phyloP scores from a whole-genome alignment of 805 yeast genomes.

The Wickerhamomyces hampshirensis region DNA sequence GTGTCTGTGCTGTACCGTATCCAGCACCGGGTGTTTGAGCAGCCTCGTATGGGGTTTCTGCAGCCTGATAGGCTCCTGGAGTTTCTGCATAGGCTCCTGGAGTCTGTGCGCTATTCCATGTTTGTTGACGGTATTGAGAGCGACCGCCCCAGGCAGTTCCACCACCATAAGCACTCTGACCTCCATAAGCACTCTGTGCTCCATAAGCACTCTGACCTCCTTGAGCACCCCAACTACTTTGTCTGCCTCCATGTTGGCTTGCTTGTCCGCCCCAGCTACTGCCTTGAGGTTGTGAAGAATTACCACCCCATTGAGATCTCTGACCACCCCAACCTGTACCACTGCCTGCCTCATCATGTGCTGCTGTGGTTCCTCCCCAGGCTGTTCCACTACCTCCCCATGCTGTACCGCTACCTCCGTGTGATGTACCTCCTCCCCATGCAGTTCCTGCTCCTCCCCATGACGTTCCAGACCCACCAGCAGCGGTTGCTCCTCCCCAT shows the following conservation, averaged over 20 bases:
- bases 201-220: conserved; percentile 21
- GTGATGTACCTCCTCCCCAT: conserved; percentile 18
- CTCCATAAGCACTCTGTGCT: conserved; percentile 1
- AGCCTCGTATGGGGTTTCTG: conserved; percentile 27
- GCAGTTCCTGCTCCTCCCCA: conserved; percentile 23
- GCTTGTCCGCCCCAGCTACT: neutral
- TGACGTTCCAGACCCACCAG: conserved; percentile 29
- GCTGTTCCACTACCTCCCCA: conserved; percentile 15
- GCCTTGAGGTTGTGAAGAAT: conserved; percentile 3
- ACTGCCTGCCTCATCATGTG: conserved; percentile 30
- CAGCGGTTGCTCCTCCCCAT: conserved; percentile 39
- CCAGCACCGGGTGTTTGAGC: conserved; percentile 20
- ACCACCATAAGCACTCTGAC: conserved; percentile 30
- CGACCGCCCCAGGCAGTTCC: conserved; percentile 35
- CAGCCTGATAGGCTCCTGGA: conserved; percentile 29
- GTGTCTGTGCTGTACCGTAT: conserved; percentile 8
- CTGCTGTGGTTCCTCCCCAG: neutral
- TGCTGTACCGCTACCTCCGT: conserved; percentile 32
- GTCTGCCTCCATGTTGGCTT: conserved; percentile 1
- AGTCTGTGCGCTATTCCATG: too few species aligned
- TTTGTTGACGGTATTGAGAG: conserved; percentile 18
- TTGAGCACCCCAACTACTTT: conserved; percentile 29
- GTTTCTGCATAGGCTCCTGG: conserved; percentile 22
- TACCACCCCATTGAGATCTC: conserved; percentile 4
- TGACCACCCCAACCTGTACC: conserved; percentile 39